Percentiles rank a stretch among this genome's conserved stretches.
phyloP scores from a whole-genome alignment of 768 basidiomycete genomes.

The Pholiota conissans region DNA sequence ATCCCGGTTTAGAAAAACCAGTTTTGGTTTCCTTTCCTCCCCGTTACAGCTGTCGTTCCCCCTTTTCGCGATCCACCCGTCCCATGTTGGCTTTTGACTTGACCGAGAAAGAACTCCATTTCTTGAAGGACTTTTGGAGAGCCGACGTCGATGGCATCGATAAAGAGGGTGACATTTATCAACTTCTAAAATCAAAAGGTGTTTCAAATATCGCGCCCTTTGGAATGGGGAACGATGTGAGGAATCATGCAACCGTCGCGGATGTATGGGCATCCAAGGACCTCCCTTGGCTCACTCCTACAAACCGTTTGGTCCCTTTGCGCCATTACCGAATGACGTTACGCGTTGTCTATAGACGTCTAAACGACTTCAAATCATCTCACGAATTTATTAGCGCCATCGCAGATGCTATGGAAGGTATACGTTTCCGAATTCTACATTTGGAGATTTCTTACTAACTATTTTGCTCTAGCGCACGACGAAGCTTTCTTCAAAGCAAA shows the following conservation, averaged over 20 bases:
- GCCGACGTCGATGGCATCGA: neutral
- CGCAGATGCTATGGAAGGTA: conserved; percentile 17
- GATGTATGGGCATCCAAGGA: neutral
- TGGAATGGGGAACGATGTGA: conserved; percentile 22
- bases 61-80: conserved; percentile 22
- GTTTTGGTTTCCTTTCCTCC: neutral
- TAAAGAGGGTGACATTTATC: conserved; percentile 22
- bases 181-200: conserved; percentile 6
- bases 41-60: conserved; percentile 8
- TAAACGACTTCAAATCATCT: conserved; percentile 4
- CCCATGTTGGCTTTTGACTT: conserved; percentile 18
- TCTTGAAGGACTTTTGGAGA: conserved; percentile 31
- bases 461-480: neutral
- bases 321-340: conserved; percentile 12
- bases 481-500: neutral
- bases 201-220: conserved; percentile 23
- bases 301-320: neutral
- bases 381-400: conserved; percentile 16
- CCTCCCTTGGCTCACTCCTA: neutral
- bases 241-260: conserved; percentile 2
- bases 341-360: neutral
- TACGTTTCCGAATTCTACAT: neutral
- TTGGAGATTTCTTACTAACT: neutral
- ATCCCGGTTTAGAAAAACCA: neutral
- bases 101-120: conserved; percentile 15